These are phyloP conservation scores for Pythium aquatile DNA, from an alignment of 352 stramenopile species.

Conservation along the genomic window DNA sequence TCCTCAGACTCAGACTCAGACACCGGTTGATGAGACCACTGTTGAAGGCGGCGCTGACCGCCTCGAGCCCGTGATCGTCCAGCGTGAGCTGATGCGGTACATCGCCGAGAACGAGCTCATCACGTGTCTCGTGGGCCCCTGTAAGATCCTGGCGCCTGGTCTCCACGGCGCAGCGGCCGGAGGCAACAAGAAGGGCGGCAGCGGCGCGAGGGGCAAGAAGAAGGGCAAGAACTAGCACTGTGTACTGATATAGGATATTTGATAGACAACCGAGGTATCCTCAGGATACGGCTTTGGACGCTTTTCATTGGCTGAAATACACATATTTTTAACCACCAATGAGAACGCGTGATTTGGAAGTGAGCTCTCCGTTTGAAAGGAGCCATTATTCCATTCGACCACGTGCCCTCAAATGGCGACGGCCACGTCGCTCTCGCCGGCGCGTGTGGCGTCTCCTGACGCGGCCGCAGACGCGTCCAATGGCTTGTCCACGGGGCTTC, in stretches of 20 bases:
- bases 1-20: slow-evolving; percentile 8
- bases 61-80: slow-evolving; percentile 62
- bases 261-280: slow-evolving; percentile 1
- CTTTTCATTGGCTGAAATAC: slow-evolving; percentile 9
- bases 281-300: slow-evolving; percentile 1
- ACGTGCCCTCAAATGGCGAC: too few relatives aligned
- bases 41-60: slow-evolving; percentile 27
- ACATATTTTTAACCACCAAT: slow-evolving; percentile 6
- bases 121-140: slow-evolving; percentile 88
- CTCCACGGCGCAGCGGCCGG: slow-evolving; percentile 34
- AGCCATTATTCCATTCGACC: too few relatives aligned
- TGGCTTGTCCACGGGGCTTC: too few relatives aligned
- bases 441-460: too few relatives aligned
- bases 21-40: background rate
- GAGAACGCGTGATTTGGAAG: background rate
- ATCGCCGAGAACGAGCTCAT: slow-evolving; percentile 89
- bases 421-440: too few relatives aligned
- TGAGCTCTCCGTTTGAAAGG: too few relatives aligned
- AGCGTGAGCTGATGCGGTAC: slow-evolving; percentile 89
- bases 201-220: slow-evolving; percentile 29
- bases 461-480: too few relatives aligned
- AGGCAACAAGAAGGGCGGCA: slow-evolving; percentile 40
- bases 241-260: slow-evolving; percentile 11
- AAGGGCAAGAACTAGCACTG: slow-evolving; percentile 18
- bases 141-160: slow-evolving; percentile 86